Evolutionary conservation across 2,329 filamentous ascomycete genomes (phyloP), one percentile per base, ranked within the genome.

Genomic region (Fusarium piperis): DNA sequence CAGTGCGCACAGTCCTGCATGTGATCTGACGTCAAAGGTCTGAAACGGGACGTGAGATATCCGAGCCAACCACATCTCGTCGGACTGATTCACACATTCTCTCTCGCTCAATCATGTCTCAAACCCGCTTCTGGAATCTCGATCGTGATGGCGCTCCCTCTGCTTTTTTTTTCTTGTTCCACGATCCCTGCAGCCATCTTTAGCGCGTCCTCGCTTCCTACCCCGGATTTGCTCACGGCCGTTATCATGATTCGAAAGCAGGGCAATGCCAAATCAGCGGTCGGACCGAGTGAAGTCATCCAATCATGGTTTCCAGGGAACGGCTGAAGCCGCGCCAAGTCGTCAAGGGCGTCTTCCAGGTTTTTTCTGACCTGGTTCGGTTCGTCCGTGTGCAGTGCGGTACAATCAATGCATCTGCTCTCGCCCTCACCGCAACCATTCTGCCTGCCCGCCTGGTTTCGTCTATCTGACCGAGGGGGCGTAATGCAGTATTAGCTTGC

Each of bases 211-310:
- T 53, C 23, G 32, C 59, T 55, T 51, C 58, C 52, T 69, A 67
- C 70, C 70, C 70, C 70, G 48, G 70, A 72, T 73, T 72, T 51
- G 44, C 16, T 38, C 62, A 59, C 65, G 38, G 57, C 69, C 65
- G n/a, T 59, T 66, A 35, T 59, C 46, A 41, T 23, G 3, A 28
- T 30, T 55, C 52, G 52, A 55, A 55, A 36, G 20, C 30, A 35
- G 20, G n/a, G 46, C 33, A 63, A 63, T 59, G 44, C 30, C 41
- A 46, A 23, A 23, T 23, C 6, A 51, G 57, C 59, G 63, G 67
- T 71, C 64, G 55, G 39, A 65, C 55, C 57, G 57, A 58, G 73
- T 77, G 75, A 77, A 77, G 75, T 77, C 75, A 77, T 76, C 73
- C 74, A 76, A 76, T 76, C 74, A 76, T 55, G 46, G 48, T 41